These are phyloP conservation scores for Pichia sp. DNA, from an alignment of 1,139 yeast species.

Conservation along the genomic window DNA sequence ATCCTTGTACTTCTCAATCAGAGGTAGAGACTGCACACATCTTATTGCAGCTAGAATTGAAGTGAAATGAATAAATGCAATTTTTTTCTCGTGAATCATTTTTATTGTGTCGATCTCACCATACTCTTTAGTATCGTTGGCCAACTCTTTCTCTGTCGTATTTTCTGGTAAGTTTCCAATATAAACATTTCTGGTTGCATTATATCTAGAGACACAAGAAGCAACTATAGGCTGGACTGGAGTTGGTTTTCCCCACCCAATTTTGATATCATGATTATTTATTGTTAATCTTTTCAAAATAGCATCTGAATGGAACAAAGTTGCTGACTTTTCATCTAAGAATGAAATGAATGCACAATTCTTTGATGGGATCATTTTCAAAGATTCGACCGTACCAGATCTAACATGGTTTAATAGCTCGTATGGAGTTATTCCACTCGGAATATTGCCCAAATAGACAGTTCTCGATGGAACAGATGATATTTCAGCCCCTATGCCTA, in stretches of 20 bases:
- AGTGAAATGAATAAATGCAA: conserved; percentile 58
- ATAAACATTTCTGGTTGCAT: conserved; percentile 61
- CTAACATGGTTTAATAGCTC: conserved; percentile 86
- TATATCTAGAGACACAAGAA: conserved; percentile 55
- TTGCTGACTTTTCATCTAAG: conserved; percentile 56
- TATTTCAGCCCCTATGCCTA: conserved; percentile 5
- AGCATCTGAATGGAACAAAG: conserved; percentile 59
- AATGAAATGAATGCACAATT: conserved; percentile 63
- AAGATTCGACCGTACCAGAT: conserved; percentile 83
- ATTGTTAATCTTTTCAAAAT: conserved; percentile 53
- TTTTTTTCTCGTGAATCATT: conserved; percentile 53
- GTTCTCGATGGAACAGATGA: conserved; percentile 59
- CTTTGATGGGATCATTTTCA: conserved; percentile 50
- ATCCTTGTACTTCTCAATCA: conserved; percentile 50
- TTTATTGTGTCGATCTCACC: conserved; percentile 57
- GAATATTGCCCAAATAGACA: conserved; percentile 86
- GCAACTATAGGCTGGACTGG: conserved; percentile 53
- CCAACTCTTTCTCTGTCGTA: conserved; percentile 47
- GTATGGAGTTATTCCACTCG: conserved; percentile 72
- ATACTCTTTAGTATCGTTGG: conserved; percentile 45
- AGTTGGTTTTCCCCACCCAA: conserved; percentile 60
- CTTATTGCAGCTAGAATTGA: conserved; percentile 54
- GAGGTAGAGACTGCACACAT: conserved; percentile 54
- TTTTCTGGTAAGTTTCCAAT: conserved; percentile 49
- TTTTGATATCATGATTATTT: conserved; percentile 52